Evolutionary conservation across 2,329 filamentous ascomycete genomes (phyloP).

Genomic region (Raffaelea arxii): DNA sequence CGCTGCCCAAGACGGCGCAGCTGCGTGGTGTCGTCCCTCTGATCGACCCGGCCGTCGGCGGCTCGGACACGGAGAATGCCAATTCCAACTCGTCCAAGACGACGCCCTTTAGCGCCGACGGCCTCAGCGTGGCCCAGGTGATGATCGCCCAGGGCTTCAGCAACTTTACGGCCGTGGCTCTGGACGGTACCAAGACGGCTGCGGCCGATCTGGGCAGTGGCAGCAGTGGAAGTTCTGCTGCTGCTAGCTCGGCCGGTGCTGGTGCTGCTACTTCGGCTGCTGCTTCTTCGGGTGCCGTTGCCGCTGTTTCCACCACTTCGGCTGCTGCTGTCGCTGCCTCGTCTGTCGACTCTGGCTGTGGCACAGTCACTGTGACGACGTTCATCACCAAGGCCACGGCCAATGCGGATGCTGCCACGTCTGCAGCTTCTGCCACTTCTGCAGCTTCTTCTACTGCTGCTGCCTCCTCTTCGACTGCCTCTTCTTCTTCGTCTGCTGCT

Average conservation of each 20-base stretch:
- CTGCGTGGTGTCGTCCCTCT: conserved; percentile 59
- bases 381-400: conserved; percentile 1
- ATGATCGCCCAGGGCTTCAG: conserved; percentile 52
- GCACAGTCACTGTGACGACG: conserved; percentile 1
- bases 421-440: background rate
- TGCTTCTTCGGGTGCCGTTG: conserved; percentile 2
- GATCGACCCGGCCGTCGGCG: conserved; percentile 53
- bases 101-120: conserved; percentile 46
- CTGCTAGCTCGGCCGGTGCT: conserved; percentile 17
- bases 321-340: background rate
- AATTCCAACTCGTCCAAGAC: conserved; percentile 42
- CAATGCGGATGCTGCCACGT: background rate
- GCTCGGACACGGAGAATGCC: conserved; percentile 48
- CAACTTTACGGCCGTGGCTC: conserved; percentile 40
- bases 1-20: conserved; percentile 48
- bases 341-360: background rate
- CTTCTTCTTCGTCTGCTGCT: background rate
- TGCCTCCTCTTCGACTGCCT: background rate
- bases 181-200: conserved; percentile 19
- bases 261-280: conserved; percentile 4
- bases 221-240: too few relatives aligned
- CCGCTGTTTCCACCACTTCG: background rate
- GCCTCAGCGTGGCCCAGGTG: conserved; percentile 57
- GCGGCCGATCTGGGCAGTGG: conserved; percentile 16
- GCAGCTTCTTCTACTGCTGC: background rate